Base-by-base conservation (phyloP, 805 yeast species). In the Ogataea zsoltii region DNA sequence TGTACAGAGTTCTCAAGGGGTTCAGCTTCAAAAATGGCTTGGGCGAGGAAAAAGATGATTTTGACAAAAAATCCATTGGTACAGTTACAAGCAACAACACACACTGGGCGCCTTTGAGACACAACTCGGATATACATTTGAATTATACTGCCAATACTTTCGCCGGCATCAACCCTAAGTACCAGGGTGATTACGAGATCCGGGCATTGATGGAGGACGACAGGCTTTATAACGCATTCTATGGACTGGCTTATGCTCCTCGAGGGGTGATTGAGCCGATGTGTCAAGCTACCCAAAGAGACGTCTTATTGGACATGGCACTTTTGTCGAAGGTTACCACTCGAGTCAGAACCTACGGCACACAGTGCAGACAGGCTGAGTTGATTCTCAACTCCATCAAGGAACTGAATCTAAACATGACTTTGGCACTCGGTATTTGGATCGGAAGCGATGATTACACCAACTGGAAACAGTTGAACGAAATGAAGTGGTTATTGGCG, bases 231-330 rank as follows among this genome's bases (percentile, higher is more conserved):
- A 65, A 68, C 37, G 66, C 70, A 2, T 79, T 83, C 49, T 70
- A 75, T 52, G 88, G 89, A 0, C 48, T 84, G 14, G 76, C 78
- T 16, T 84, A 84, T 59, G 73, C 85, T 3, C 89, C 89, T 0
- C 60, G 63, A 46, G 67, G 71, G 38, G 79, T 77, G 1, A 70
- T 62, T 18, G 61, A 67, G 38, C 86, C 87, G 0, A 39, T 51
- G 14, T 84, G 88, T 67, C 83, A 80, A 1, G 68, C 66, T 1
- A 67, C 67, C 0, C 61, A 64, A 42, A 65, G 73, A 42, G 83
- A 79, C 3, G 77, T 82, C 0, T 50, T 79, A 36, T 61, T 76
- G 16, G 91, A 85, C 52, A 53, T 85, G 18, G 80, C 82, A 0
- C 56, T 75, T 10, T 51, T 85, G 7, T 79, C 89, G 0, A 77